Conservation (phyloP, 1,139 yeast species). For the Debaryomyces subglobosus region DNA sequence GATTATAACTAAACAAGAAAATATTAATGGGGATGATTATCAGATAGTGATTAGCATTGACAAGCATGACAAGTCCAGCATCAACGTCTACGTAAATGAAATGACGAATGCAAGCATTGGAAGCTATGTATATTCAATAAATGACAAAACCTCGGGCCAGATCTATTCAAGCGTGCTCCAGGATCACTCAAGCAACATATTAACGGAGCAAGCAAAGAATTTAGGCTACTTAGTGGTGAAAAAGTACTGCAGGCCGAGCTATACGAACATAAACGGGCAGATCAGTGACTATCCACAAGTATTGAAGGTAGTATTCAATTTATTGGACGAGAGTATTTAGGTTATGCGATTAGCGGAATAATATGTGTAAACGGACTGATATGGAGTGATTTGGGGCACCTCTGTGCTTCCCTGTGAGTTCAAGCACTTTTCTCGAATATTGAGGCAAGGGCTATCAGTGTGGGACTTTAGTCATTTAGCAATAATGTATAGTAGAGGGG, state of each 20-base stretch:
- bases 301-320: neutral
- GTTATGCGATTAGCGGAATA: neutral
- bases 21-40: slow-evolving; percentile 13
- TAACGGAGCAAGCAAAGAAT: slow-evolving; percentile 12
- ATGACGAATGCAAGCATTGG: slow-evolving; percentile 16
- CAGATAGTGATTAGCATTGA: slow-evolving; percentile 11
- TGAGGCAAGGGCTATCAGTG: neutral
- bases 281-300: neutral
- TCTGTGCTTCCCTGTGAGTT: neutral
- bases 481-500: neutral
- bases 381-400: neutral
- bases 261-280: slow-evolving; percentile 20
- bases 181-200: slow-evolving; percentile 12
- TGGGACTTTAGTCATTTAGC: neutral
- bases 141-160: slow-evolving; percentile 6
- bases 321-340: slow-evolving; percentile 1
- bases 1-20: slow-evolving; percentile 5
- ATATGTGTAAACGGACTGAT: neutral
- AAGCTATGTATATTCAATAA: slow-evolving; percentile 21
- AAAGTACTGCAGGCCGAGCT: slow-evolving; percentile 19
- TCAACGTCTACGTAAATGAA: slow-evolving; percentile 21
- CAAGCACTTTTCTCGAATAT: neutral
- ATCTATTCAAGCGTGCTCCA: slow-evolving; percentile 17
- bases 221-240: slow-evolving; percentile 18
- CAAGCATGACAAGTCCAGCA: slow-evolving; percentile 12